Evolutionary conservation across 1,284 basidiomycete species (phyloP).

Genomic region (Pseudozyma thailandica): DNA sequence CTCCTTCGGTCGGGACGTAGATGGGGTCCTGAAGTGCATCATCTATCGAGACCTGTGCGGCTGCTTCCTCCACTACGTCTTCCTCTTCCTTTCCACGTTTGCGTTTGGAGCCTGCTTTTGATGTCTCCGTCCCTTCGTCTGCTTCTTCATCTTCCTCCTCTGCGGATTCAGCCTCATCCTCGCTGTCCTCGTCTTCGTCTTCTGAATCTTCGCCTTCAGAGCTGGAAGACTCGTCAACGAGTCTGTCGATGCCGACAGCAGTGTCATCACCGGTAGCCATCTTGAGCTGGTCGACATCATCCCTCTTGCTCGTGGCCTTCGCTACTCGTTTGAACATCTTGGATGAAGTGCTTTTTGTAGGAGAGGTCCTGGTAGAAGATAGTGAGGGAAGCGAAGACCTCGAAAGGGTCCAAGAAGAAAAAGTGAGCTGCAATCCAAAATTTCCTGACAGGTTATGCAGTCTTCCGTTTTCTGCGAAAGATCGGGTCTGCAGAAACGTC

Average conservation of each 20-base stretch:
- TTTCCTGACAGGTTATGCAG: conserved; percentile 7
- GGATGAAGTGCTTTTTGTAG: background rate
- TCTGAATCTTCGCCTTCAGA: conserved; percentile 34
- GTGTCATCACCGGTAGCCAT: conserved; percentile 37
- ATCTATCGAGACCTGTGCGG: conserved; percentile 35
- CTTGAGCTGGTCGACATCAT: conserved; percentile 31
- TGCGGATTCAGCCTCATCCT: conserved; percentile 7
- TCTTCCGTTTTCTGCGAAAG: background rate
- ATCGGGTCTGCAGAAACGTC: background rate
- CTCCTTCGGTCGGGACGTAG: conserved; percentile 42
- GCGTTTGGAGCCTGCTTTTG: conserved; percentile 24
- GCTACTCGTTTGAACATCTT: conserved; percentile 49
- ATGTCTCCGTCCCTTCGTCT: background rate
- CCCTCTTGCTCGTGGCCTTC: conserved; percentile 34
- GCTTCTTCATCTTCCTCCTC: conserved; percentile 5
- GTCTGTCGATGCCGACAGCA: conserved; percentile 43
- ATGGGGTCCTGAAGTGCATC: conserved; percentile 41
- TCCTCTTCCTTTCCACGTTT: conserved; percentile 27
- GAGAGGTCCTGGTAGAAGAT: background rate
- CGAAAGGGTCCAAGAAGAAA: conserved; percentile 9
- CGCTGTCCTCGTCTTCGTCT: conserved; percentile 18
- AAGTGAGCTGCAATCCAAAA: conserved; percentile 23
- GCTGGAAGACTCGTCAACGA: conserved; percentile 45
- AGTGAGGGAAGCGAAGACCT: conserved; percentile 1
- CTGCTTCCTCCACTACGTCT: conserved; percentile 11